These are phyloP conservation scores for Daldinia grandis DNA, from an alignment of 495 filamentous ascomycete genomes.

Conservation along the genomic window DNA sequence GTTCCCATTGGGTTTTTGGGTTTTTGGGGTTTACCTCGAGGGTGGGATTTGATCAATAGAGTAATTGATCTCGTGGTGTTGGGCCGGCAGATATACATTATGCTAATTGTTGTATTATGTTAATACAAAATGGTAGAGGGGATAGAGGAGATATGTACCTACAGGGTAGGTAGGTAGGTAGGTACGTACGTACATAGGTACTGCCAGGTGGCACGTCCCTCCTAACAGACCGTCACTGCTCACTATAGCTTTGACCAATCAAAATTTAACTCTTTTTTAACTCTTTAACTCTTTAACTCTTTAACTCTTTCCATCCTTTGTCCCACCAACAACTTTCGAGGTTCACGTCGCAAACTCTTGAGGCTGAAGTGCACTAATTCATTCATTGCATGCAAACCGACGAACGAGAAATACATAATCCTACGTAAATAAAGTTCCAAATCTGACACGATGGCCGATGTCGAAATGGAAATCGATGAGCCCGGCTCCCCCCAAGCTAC, in stretches of 20 bases:
- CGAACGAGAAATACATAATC: no score
- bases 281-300: no score
- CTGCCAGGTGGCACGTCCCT: not conserved
- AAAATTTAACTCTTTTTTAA: not conserved
- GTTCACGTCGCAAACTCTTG: not conserved
- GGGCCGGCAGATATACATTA: not conserved
- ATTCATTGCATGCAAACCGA: no score
- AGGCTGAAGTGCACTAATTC: not conserved
- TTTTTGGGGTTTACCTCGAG: not conserved
- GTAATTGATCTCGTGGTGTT: not conserved
- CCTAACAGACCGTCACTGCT: not conserved
- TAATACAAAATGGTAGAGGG: no score
- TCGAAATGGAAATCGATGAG: slow-evolving; percentile 84
- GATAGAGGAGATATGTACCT: no score
- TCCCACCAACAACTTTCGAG: not conserved
- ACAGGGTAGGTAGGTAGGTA: not conserved
- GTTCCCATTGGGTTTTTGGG: not conserved
- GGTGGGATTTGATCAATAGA: not conserved
- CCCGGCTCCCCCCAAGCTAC: slow-evolving; percentile 49
- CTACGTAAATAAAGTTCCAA: no score
- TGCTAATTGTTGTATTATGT: no score
- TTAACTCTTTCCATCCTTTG: not conserved
- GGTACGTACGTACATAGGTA: not conserved
- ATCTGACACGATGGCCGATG: no score
- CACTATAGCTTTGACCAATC: not conserved